These are phyloP conservation scores for Berkeleyomyces basicola DNA, from an alignment of 2,329 filamentous ascomycete species.

Conservation along the genomic window DNA sequence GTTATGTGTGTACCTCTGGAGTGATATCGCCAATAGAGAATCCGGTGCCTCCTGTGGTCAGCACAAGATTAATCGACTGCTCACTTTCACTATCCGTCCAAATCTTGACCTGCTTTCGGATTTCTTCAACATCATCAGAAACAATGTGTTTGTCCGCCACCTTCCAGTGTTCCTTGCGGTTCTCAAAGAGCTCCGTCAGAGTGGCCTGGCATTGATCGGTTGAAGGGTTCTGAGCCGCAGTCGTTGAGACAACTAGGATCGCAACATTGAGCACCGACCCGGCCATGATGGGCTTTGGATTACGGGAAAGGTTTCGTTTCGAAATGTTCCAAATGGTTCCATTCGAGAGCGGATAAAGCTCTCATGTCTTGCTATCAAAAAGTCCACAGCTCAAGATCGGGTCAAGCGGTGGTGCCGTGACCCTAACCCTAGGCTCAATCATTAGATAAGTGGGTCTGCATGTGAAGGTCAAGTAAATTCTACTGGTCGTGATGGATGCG, in stretches of 20 bases:
- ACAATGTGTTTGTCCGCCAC: constrained; percentile 58
- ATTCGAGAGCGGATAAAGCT: not conserved
- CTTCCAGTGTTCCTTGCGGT: constrained; percentile 37
- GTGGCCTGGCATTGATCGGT: constrained; percentile 57
- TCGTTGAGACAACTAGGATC: constrained; percentile 81
- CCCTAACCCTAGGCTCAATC: not conserved
- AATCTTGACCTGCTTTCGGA: constrained; percentile 52
- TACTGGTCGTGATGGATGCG: not conserved
- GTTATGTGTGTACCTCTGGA: constrained; percentile 53
- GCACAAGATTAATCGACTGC: constrained; percentile 52
- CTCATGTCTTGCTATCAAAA: not conserved
- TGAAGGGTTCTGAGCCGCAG: constrained; percentile 61
- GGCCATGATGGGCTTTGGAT: constrained; percentile 20
- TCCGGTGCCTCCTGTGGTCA: constrained; percentile 86
- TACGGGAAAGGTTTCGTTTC: not conserved
- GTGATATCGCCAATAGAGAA: constrained; percentile 76
- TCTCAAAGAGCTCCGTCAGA: constrained; percentile 51
- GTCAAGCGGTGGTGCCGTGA: not conserved
- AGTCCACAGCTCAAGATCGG: not conserved
- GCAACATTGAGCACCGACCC: constrained; percentile 44
- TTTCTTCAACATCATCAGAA: constrained; percentile 54
- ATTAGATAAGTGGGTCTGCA: not conserved
- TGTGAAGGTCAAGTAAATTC: constrained; percentile 4
- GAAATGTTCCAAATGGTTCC: not conserved
- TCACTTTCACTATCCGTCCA: constrained; percentile 52